phyloP scores from a whole-genome alignment of 1,284 basidiomycete species.

The Omphalotus olearius region DNA sequence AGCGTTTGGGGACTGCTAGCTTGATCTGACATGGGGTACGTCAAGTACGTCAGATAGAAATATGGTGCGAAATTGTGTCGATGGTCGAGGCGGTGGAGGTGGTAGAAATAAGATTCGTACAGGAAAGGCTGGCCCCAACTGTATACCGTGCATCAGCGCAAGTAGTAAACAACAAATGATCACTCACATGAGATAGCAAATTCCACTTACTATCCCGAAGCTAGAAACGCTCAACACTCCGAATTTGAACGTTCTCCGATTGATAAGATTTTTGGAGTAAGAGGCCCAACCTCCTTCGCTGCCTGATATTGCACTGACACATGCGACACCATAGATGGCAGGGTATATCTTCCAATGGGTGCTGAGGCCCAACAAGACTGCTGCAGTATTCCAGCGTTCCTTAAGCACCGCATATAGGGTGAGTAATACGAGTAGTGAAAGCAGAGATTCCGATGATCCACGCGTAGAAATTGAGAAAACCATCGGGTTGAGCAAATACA shows the following conservation, averaged over 20 bases:
- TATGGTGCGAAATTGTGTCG: constrained; percentile 98
- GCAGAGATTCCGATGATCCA: constrained; percentile 89
- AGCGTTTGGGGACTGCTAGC: constrained; percentile 25
- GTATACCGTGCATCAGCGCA: constrained; percentile 11
- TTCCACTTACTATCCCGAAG: constrained; percentile 61
- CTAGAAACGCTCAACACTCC: constrained; percentile 61
- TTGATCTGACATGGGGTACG: constrained; percentile 41
- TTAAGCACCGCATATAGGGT: constrained; percentile 62
- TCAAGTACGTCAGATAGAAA: constrained; percentile 92
- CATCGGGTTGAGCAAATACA: constrained; percentile 88
- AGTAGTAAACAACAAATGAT: constrained; percentile 8
- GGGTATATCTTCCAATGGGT: constrained; percentile 97
- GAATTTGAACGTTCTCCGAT: constrained; percentile 62
- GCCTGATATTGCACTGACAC: constrained; percentile 61
- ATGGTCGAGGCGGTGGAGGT: constrained; percentile 87
- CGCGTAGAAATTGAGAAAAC: constrained; percentile 96
- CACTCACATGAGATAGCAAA: constrained; percentile 78
- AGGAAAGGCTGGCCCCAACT: constrained; percentile 96
- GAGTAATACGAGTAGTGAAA: constrained; percentile 77
- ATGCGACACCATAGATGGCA: constrained; percentile 81
- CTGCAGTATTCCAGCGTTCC: constrained; percentile 56
- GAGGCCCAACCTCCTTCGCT: constrained; percentile 25
- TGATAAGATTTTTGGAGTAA: constrained; percentile 41
- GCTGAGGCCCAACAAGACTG: constrained; percentile 71
- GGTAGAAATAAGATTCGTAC: constrained; percentile 91